Evolutionary conservation across 1,284 basidiomycete species (phyloP).

Genomic region (Rugosomyces carneus): DNA sequence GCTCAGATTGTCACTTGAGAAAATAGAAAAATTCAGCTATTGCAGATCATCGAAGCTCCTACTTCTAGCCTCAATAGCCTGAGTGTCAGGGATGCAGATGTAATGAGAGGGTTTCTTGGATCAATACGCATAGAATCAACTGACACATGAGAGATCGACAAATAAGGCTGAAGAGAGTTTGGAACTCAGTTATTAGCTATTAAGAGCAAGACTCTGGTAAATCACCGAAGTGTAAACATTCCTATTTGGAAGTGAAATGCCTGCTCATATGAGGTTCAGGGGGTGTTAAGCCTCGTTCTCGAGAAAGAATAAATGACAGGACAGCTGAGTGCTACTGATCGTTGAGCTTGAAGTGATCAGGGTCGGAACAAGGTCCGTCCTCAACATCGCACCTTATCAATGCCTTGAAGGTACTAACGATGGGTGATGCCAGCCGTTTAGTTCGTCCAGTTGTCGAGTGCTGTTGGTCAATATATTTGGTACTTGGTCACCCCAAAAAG

Average conservation of each 20-base stretch:
- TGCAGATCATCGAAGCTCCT: background rate
- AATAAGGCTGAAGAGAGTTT: background rate
- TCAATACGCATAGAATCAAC: background rate
- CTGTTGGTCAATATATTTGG: background rate
- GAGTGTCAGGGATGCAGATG: background rate
- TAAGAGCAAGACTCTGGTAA: background rate
- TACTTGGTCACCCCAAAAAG: background rate
- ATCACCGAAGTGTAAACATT: background rate
- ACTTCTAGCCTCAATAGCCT: background rate
- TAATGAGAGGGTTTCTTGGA: background rate
- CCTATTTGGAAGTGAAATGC: background rate
- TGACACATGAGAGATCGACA: background rate
- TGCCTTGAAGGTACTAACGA: no score
- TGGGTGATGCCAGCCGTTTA: no score
- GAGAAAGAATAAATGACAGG: background rate
- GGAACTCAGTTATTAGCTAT: background rate
- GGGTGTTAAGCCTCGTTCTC: background rate
- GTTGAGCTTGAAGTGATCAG: background rate
- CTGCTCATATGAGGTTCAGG: background rate
- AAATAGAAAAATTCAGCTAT: no score
- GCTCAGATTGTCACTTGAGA: background rate
- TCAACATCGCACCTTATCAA: background rate
- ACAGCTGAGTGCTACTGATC: background rate
- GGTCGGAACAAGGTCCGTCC: background rate
- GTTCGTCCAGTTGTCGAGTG: background rate